Evolutionary conservation across 2,329 filamentous ascomycete genomes (phyloP).

Genomic region (Seiridium cupressi): DNA sequence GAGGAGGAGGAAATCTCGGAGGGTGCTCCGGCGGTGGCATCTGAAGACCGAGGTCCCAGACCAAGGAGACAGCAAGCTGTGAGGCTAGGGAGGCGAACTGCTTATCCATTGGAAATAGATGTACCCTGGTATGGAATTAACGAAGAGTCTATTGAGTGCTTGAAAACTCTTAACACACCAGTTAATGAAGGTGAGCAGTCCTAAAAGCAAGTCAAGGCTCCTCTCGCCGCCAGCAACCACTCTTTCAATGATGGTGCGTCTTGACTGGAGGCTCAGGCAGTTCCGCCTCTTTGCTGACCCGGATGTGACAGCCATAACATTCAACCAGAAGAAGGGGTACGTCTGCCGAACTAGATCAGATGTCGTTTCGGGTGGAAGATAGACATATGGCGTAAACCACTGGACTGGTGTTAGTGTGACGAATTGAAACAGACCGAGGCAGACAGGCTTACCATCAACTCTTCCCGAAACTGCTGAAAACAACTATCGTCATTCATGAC

Average conservation of each 20-base stretch:
- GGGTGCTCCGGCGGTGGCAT: constrained; percentile 8
- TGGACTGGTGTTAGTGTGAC: neutral
- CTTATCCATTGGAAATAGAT: constrained; percentile 13
- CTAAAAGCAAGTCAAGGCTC: constrained; percentile 15
- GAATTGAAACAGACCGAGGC: neutral
- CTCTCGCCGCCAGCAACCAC: constrained; percentile 14
- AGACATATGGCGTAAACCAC: constrained; percentile 15
- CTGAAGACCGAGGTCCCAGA: constrained; percentile 15
- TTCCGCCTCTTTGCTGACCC: constrained; percentile 7
- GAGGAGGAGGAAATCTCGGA: constrained; percentile 2
- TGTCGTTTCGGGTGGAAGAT: constrained; percentile 13
- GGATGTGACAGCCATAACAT: constrained; percentile 10
- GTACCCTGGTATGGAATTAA: constrained; percentile 10
- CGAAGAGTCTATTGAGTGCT: neutral
- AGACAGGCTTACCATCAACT: neutral
- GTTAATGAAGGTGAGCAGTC: constrained; percentile 12
- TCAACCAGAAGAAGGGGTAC: constrained; percentile 16
- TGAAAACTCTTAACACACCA: constrained; percentile 10
- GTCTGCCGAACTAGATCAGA: constrained; percentile 11
- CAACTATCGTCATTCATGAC: neutral
- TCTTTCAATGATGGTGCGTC: constrained; percentile 12
- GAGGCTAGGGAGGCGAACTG: constrained; percentile 14
- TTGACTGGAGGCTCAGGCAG: constrained; percentile 8
- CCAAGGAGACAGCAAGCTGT: constrained; percentile 14
- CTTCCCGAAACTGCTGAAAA: neutral